phyloP scores from a whole-genome alignment of 495 filamentous ascomycete species.

The Aeminium ludgeri region DNA sequence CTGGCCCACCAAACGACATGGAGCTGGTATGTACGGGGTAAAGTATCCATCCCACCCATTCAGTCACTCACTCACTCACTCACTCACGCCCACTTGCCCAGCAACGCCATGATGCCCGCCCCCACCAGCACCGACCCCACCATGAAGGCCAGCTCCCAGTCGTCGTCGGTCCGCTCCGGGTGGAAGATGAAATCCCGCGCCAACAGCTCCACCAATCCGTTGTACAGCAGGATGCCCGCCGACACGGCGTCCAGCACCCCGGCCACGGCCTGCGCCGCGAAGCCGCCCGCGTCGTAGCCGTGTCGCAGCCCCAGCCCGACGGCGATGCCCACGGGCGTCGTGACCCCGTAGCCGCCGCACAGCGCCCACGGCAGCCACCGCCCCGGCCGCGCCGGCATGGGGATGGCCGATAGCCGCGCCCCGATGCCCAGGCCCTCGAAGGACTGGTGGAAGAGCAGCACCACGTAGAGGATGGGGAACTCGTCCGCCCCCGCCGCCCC shows the following conservation, averaged over 20 bases:
- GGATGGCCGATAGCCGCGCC: slow-evolving; percentile 52
- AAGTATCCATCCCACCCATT: too few species aligned
- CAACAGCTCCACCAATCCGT: slow-evolving; percentile 78
- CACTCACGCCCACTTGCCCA: slow-evolving; percentile 61
- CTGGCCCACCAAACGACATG: too few species aligned
- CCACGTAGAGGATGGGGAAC: slow-evolving; percentile 26
- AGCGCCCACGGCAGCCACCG: slow-evolving; percentile 55
- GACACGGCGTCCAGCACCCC: slow-evolving; percentile 77
- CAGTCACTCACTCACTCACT: too few species aligned
- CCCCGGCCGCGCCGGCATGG: slow-evolving; percentile 54
- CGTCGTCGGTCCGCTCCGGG: slow-evolving; percentile 52
- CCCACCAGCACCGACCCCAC: slow-evolving; percentile 58
- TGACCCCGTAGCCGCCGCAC: slow-evolving; percentile 49
- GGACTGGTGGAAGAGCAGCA: slow-evolving; percentile 31
- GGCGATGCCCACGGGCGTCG: slow-evolving; percentile 70
- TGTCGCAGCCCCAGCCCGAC: slow-evolving; percentile 58
- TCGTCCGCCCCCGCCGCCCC: slow-evolving; percentile 24
- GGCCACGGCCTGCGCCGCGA: slow-evolving; percentile 53
- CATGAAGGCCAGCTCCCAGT: slow-evolving; percentile 43
- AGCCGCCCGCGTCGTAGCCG: slow-evolving; percentile 44
- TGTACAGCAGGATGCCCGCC: slow-evolving; percentile 82
- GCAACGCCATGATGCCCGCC: slow-evolving; percentile 61
- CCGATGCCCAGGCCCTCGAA: slow-evolving; percentile 35
- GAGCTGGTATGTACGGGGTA: too few species aligned
- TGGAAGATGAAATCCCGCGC: slow-evolving; percentile 95